Percentiles rank a stretch among this genome's conserved stretches.
phyloP scores from a whole-genome alignment of 371 early-diverging fungal genomes.

The Chytridium lagenaria region DNA sequence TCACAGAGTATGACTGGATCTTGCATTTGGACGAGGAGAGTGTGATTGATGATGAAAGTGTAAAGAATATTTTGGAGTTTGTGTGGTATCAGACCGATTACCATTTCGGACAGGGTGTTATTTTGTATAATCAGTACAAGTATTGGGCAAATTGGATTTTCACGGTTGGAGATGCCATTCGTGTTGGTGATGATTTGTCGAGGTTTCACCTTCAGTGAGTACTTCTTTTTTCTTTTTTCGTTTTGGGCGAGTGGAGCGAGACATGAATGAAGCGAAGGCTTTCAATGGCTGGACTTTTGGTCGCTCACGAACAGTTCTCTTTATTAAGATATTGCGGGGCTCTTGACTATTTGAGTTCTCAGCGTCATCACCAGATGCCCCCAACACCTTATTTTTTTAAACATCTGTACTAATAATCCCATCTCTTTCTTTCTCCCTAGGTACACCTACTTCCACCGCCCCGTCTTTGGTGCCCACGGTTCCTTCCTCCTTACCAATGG shows the following conservation, averaged over 20 bases:
- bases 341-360: too few relatives aligned
- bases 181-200: slow-evolving; percentile 61
- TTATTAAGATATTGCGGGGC: too few relatives aligned
- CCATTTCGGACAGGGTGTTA: slow-evolving; percentile 61
- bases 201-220: slow-evolving; percentile 58
- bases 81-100: slow-evolving; percentile 58
- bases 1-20: slow-evolving; percentile 61
- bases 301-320: too few relatives aligned
- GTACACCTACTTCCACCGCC: slow-evolving; percentile 59
- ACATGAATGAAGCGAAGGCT: too few relatives aligned
- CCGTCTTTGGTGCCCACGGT: slow-evolving; percentile 62
- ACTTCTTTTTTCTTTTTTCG: neutral
- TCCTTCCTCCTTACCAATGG: slow-evolving; percentile 60
- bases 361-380: too few relatives aligned
- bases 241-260: too few relatives aligned
- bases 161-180: slow-evolving; percentile 61
- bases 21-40: slow-evolving; percentile 62
- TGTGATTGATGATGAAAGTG: slow-evolving; percentile 59
- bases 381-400: neutral
- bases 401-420: neutral
- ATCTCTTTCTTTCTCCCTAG: slow-evolving; percentile 4
- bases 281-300: too few relatives aligned
- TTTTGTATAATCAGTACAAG: slow-evolving; percentile 61
- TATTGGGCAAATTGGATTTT: slow-evolving; percentile 62
- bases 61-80: slow-evolving; percentile 54